Percentiles rank a stretch among this genome's conserved stretches.
These are phyloP conservation scores for Beta lomatogona DNA, from an alignment of 179 eudicot genomes.

Conservation along the genomic window DNA sequence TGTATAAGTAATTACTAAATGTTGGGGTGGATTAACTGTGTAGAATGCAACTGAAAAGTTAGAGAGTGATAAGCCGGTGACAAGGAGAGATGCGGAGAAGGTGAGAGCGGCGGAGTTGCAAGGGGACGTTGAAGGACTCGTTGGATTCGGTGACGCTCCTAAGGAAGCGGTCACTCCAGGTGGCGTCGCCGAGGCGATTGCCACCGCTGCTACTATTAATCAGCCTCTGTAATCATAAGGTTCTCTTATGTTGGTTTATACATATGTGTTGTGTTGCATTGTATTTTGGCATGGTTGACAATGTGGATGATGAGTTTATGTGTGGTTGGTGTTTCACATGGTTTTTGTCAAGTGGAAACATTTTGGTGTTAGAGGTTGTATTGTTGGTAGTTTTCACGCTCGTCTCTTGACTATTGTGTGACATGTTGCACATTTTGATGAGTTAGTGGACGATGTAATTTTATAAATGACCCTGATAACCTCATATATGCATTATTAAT, in stretches of 20 bases:
- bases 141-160: slow-evolving; percentile 21
- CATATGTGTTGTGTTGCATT: neutral
- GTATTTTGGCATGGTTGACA: neutral
- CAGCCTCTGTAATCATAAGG: slow-evolving; percentile 7
- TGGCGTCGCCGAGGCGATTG: slow-evolving; percentile 32
- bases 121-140: slow-evolving; percentile 38
- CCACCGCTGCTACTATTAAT: slow-evolving; percentile 36
- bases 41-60: slow-evolving; percentile 38
- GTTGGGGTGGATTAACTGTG: neutral
- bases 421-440: no score
- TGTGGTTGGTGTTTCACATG: no score
- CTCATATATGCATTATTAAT: no score
- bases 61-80: slow-evolving; percentile 28
- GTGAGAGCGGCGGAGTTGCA: slow-evolving; percentile 43
- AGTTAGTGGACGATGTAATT: no score
- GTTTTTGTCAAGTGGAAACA: no score
- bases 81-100: slow-evolving; percentile 34
- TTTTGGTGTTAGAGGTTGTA: no score
- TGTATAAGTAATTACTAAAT: neutral
- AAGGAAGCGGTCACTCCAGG: slow-evolving; percentile 36
- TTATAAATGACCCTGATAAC: no score
- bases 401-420: no score
- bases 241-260: neutral
- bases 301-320: no score
- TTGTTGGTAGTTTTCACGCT: no score